Evolutionary conservation across 345 rosid species (phyloP).

Genomic region (Moringa oleifera): DNA sequence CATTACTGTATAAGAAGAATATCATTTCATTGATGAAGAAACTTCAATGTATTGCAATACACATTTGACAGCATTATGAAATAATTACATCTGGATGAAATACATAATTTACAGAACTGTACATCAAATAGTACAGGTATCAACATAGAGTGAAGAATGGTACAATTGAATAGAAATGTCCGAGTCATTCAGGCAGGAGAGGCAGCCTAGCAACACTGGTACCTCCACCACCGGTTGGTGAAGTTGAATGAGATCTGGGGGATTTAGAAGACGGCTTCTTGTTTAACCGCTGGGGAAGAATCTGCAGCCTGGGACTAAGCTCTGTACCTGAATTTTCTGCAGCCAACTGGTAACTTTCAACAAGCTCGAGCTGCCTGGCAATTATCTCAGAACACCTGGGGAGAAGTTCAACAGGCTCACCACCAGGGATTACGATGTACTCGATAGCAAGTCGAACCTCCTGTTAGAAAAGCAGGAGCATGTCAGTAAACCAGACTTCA

Average conservation of each 20-base stretch:
- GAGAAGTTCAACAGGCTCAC: slow-evolving; percentile 95
- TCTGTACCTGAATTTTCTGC: slow-evolving; percentile 87
- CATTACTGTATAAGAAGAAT: no score
- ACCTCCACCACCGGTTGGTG: slow-evolving; percentile 29
- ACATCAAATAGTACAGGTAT: slow-evolving; percentile 11
- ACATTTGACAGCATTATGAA: slow-evolving; percentile 3
- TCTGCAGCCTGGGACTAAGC: slow-evolving; percentile 77
- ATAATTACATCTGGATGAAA: slow-evolving; percentile 7
- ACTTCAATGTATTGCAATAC: not conserved
- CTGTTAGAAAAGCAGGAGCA: slow-evolving; percentile 26
- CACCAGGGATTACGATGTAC: slow-evolving; percentile 91
- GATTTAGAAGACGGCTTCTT: slow-evolving; percentile 39
- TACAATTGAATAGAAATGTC: not conserved
- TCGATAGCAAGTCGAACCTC: slow-evolving; percentile 91
- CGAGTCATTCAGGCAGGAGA: slow-evolving; percentile 53
- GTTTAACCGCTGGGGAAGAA: slow-evolving; percentile 62
- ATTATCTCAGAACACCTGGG: slow-evolving; percentile 80
- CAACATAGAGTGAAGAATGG: slow-evolving; percentile 7
- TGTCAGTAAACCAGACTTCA: not conserved
- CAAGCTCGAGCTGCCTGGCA: slow-evolving; percentile 85
- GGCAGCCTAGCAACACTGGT: slow-evolving; percentile 61
- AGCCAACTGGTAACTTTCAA: slow-evolving; percentile 76
- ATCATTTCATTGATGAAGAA: not conserved
- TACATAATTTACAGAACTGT: slow-evolving; percentile 14
- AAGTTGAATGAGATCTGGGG: slow-evolving; percentile 24